A percentile compares a stretch with the other conserved stretches of the same genome.
Conservation (phyloP, 2,329 filamentous ascomycete species). For the Penicillium sp. region DNA sequence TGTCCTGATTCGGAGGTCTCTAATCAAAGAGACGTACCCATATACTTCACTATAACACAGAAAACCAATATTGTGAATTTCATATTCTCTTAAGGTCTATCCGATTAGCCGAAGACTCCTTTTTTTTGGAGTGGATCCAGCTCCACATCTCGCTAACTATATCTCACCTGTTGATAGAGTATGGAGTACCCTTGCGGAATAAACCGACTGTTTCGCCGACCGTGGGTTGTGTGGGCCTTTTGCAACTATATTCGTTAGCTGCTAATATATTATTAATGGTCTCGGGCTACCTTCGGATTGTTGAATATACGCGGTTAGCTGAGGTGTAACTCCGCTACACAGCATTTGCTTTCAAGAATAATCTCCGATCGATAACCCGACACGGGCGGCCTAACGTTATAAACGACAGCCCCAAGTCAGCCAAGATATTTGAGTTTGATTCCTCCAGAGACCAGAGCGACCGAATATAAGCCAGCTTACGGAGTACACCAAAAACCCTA, state of each 20-base stretch:
- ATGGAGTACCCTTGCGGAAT: conserved; percentile 20
- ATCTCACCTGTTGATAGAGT: conserved; percentile 13
- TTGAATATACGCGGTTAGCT: neutral
- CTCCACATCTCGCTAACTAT: conserved; percentile 26
- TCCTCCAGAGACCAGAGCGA: neutral
- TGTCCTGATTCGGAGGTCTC: neutral
- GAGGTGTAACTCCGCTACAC: neutral
- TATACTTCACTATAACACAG: neutral
- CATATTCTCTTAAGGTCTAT: conserved; percentile 3
- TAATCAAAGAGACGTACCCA: neutral
- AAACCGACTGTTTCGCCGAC: conserved; percentile 22
- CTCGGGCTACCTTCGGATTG: neutral
- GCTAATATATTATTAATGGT: neutral
- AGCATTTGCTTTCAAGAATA: neutral
- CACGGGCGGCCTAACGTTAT: neutral
- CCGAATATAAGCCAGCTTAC: neutral
- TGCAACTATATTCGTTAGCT: conserved; percentile 3
- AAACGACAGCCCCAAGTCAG: neutral
- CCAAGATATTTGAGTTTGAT: neutral
- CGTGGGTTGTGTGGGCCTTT: conserved; percentile 13
- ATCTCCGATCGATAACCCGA: conserved; percentile 4
- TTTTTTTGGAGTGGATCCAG: conserved; percentile 16
- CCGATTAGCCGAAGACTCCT: conserved; percentile 22
- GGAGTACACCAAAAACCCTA: neutral
- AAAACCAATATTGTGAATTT: neutral